Evolutionary conservation across 176 grass and related monocot species (phyloP).

Genomic region (Elaeis guineensis): DNA sequence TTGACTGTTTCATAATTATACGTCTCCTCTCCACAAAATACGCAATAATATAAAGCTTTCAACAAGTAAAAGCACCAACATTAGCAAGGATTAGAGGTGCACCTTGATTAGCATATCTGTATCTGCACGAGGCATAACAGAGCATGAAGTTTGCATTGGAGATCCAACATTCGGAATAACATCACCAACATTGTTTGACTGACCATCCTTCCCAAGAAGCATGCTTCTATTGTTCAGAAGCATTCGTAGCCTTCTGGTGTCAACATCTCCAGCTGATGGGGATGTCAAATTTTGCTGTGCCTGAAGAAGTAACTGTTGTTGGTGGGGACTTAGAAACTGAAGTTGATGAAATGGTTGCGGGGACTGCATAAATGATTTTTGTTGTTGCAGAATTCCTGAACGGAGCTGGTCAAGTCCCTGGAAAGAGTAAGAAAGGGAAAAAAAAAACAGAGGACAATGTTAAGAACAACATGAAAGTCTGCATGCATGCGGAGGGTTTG

Average conservation of each 20-base stretch:
- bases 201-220: conserved; percentile 56
- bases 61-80: conserved; percentile 12
- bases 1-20: too few relatives aligned
- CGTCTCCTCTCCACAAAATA: too few relatives aligned
- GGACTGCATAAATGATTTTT: conserved; percentile 63
- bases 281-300: conserved; percentile 70
- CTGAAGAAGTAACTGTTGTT: conserved; percentile 67
- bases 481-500: too few relatives aligned
- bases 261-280: conserved; percentile 65
- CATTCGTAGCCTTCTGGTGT: conserved; percentile 70
- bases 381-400: conserved; percentile 51
- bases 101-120: conserved; percentile 79
- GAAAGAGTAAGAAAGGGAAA: conserved; percentile 15
- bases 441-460: not conserved
- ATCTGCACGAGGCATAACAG: conserved; percentile 33
- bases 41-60: too few relatives aligned
- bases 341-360: conserved; percentile 62
- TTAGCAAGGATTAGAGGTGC: conserved; percentile 8
- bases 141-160: conserved; percentile 46
- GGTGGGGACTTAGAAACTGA: conserved; percentile 57
- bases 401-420: conserved; percentile 70
- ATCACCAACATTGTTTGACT: conserved; percentile 52
- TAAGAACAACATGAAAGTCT: too few relatives aligned
- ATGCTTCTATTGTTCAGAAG: conserved; percentile 66
- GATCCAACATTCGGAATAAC: conserved; percentile 64